A percentile compares a stretch with the other conserved stretches of the same genome.
Evolutionary conservation across 768 basidiomycete species (phyloP).

Genomic region (Melanogaster broomeanus): DNA sequence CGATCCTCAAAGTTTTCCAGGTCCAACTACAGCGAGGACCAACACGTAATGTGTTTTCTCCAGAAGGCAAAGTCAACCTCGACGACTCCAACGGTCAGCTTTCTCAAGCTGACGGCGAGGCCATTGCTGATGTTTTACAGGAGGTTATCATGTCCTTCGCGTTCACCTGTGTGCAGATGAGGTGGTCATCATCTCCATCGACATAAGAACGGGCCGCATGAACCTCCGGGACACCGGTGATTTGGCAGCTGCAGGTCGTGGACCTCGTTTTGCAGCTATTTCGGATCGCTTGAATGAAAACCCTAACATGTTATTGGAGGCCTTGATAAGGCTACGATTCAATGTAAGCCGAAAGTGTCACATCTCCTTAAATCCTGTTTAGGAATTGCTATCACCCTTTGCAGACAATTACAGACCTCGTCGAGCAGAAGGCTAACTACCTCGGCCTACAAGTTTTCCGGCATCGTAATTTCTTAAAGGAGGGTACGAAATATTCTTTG

Average conservation of each 20-base stretch:
- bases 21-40: slow-evolving; percentile 53
- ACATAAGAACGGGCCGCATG: slow-evolving; percentile 76
- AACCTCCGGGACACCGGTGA: slow-evolving; percentile 81
- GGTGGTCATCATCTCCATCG: slow-evolving; percentile 73
- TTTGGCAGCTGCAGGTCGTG: slow-evolving; percentile 72
- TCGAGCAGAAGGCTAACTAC: slow-evolving; percentile 84
- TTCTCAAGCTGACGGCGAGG: background rate
- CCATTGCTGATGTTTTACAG: slow-evolving; percentile 34
- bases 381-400: background rate
- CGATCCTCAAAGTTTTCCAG: slow-evolving; percentile 60
- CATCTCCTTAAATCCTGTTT: background rate
- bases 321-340: slow-evolving; percentile 59
- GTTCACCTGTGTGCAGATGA: slow-evolving; percentile 78
- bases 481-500: slow-evolving; percentile 46
- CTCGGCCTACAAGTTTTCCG: slow-evolving; percentile 79
- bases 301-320: slow-evolving; percentile 58
- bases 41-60: slow-evolving; percentile 58
- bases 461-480: slow-evolving; percentile 61
- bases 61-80: slow-evolving; percentile 58
- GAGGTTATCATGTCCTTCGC: slow-evolving; percentile 56
- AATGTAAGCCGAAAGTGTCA: slow-evolving; percentile 45
- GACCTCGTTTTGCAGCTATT: slow-evolving; percentile 58
- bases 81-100: slow-evolving; percentile 54
- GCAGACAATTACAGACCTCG: slow-evolving; percentile 82
- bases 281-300: slow-evolving; percentile 70